Conservation (phyloP, 2,329 filamentous ascomycete species). For the Pseudocercospora fijiensis region DNA sequence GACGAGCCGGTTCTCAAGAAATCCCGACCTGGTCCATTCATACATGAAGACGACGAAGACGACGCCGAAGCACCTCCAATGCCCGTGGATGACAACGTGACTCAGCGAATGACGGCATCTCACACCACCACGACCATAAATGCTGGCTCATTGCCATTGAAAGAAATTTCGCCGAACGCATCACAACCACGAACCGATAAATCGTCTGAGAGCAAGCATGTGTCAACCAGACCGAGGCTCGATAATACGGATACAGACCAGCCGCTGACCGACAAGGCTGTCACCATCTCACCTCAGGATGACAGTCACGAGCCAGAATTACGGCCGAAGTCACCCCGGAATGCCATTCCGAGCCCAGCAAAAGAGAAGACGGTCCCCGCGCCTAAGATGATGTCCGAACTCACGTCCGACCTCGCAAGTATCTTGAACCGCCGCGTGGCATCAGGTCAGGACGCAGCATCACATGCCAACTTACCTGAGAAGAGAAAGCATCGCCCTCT, state of each 20-base stretch:
- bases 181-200: constrained; percentile 12
- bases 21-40: constrained; percentile 28
- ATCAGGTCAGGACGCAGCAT: constrained; percentile 16
- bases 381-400: constrained; percentile 18
- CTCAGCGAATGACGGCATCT: background rate
- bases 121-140: constrained; percentile 7
- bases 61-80: constrained; percentile 16
- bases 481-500: constrained; percentile 35
- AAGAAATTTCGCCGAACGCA: constrained; percentile 35
- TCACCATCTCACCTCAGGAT: constrained; percentile 5
- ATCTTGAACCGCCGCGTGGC: constrained; percentile 24
- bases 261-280: constrained; percentile 7
- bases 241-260: constrained; percentile 13
- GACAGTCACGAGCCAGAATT: constrained; percentile 8
- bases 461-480: constrained; percentile 12
- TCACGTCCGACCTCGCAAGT: constrained; percentile 29
- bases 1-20: background rate
- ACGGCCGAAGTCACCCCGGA: constrained; percentile 9
- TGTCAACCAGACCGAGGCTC: background rate
- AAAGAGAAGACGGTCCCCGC: constrained; percentile 12
- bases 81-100: constrained; percentile 2
- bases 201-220: background rate
- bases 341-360: constrained; percentile 4
- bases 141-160: constrained; percentile 25
- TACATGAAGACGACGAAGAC: constrained; percentile 34